Evolutionary conservation across 192 early-diverging fungal species (phyloP), one percentile per base, ranked within the genome.

Genomic region (Funneliformis geosporum): DNA sequence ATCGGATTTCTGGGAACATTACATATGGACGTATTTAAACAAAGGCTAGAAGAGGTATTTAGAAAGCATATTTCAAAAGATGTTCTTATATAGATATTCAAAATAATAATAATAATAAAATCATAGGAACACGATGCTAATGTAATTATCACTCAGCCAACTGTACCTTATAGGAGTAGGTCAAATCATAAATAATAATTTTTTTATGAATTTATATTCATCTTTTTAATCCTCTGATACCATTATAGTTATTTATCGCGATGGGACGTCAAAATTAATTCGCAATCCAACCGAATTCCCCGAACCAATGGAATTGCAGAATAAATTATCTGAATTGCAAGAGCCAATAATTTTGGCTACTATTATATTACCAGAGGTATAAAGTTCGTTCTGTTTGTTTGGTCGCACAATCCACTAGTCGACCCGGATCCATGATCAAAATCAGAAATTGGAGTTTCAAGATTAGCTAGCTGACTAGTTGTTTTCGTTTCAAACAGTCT

Each of bases 1-100:
- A 84, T 99, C 25, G 97, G 97, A 11, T 99, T 99, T 73, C 80
- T 99, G 70, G 97, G 97, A 23, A 98, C 96, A 0, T 80, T 99
- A 44, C 97, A 99, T 78, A 97, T 98, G 97, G 97, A 99, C 83
- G 97, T 99, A 39, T 99, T 99, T 80, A 85, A 94, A 21, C 96
- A 99, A 82, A 87, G 97, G 18, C 84, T 99, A 42, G 96, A 95
- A 73, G 91, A 95, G 80, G 89, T 90, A 85, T 47, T 64, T 23
- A 46, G 2, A 23, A 50, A 10, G 10, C 21, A 65, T 28, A 8
- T 1, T 65, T 65, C 28, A 10, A 28, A 2, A 0, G 21, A n/a
- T 42, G 10, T 27, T 33, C 5, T 66, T 28, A 33, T 33, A 33
- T 8, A 9, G 10, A 42, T 2, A 43, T 2, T 43, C 10, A n/a